Percentiles rank a stretch among this genome's conserved stretches.
Evolutionary conservation across 371 early-diverging fungal species (phyloP).

Genomic region (Mucor plumbeus): DNA sequence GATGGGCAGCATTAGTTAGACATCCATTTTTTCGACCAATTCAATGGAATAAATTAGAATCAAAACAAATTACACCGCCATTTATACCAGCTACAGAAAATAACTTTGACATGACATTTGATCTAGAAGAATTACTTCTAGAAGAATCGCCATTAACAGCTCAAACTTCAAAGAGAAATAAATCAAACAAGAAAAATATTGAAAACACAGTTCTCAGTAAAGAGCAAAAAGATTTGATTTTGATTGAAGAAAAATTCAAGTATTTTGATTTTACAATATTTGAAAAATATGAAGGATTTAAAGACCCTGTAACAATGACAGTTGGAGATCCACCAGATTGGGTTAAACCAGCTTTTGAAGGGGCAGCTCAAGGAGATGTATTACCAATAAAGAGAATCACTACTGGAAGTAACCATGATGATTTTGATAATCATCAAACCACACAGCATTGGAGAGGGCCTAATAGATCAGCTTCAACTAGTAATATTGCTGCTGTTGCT

Average conservation of each 20-base stretch:
- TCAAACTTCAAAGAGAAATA: conserved; percentile 15
- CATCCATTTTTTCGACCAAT: conserved; percentile 63
- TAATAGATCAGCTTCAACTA: conserved; percentile 43
- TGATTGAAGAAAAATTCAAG: conserved; percentile 67
- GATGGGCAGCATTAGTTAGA: conserved; percentile 47
- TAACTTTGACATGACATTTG: conserved; percentile 94
- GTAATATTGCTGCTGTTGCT: conserved; percentile 29
- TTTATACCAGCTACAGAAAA: conserved; percentile 69
- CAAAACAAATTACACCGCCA: conserved; percentile 55
- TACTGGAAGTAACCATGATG: conserved; percentile 24
- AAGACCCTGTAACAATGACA: conserved; percentile 67
- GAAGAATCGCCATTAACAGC: conserved; percentile 79
- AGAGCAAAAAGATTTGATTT: conserved; percentile 43
- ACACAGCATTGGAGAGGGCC: conserved; percentile 30
- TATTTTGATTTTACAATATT: conserved; percentile 70
- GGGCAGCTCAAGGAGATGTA: conserved; percentile 53
- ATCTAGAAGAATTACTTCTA: conserved; percentile 88
- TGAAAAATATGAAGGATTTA: conserved; percentile 68
- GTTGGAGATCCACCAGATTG: conserved; percentile 75
- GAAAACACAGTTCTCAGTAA: conserved; percentile 20
- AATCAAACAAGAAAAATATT: conserved; percentile 12
- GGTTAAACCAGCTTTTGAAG: conserved; percentile 69
- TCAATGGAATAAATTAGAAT: conserved; percentile 52
- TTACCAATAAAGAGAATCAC: conserved; percentile 52
- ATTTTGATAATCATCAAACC: not conserved